These are phyloP conservation scores for Glonium stellatum DNA, from an alignment of 495 filamentous ascomycete genomes.

Conservation along the genomic window DNA sequence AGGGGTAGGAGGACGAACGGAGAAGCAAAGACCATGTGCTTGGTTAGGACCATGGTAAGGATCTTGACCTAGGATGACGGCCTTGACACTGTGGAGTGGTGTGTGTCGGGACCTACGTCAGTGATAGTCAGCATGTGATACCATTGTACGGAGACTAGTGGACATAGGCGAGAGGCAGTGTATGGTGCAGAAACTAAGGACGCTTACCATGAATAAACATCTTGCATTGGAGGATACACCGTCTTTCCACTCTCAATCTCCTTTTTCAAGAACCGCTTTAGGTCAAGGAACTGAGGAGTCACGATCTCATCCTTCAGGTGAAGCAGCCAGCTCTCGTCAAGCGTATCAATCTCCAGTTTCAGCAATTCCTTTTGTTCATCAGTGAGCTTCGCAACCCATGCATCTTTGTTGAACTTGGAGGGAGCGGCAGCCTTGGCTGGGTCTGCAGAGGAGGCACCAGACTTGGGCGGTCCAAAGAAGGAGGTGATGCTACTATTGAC, in stretches of 20 bases:
- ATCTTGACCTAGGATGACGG: slow-evolving; percentile 89
- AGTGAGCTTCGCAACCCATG: slow-evolving; percentile 74
- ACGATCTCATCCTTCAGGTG: slow-evolving; percentile 77
- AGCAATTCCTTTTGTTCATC: slow-evolving; percentile 76
- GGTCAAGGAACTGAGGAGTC: slow-evolving; percentile 66
- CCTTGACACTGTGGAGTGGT: slow-evolving; percentile 76
- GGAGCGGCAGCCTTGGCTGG: slow-evolving; percentile 31
- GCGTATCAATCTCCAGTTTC: slow-evolving; percentile 80
- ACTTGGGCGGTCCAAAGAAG: slow-evolving; percentile 55
- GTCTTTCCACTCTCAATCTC: slow-evolving; percentile 67
- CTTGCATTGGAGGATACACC: slow-evolving; percentile 75
- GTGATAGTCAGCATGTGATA: slow-evolving; percentile 1
- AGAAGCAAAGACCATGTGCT: slow-evolving; percentile 93
- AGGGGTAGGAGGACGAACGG: slow-evolving; percentile 77
- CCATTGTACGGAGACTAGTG: not conserved
- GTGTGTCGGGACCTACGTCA: slow-evolving; percentile 74
- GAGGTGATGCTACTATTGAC: slow-evolving; percentile 55
- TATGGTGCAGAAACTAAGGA: not conserved
- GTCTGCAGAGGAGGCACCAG: slow-evolving; percentile 29
- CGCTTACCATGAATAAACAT: slow-evolving; percentile 88
- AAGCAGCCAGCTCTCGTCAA: slow-evolving; percentile 84
- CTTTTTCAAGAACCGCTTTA: slow-evolving; percentile 79
- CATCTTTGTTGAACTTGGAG: slow-evolving; percentile 72
- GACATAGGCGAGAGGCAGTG: not conserved
- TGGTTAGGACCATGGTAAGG: slow-evolving; percentile 95